Evolutionary conservation across 2,329 filamentous ascomycete genomes (phyloP).

Genomic region (Hypoxylon sp.): DNA sequence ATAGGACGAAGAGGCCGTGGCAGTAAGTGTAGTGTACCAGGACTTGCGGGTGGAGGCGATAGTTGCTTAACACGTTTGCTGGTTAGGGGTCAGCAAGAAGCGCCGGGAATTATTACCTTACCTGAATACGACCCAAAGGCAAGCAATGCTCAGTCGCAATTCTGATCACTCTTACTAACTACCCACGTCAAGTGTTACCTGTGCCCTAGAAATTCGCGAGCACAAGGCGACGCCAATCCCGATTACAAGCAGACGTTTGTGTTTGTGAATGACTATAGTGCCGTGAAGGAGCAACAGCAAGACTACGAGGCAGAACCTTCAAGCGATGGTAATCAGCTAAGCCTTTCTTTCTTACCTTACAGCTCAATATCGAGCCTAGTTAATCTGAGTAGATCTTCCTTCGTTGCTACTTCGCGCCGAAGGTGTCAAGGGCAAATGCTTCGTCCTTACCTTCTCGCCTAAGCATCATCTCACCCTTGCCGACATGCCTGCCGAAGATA

Average conservation of each 20-base stretch:
- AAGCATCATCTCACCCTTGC: constrained; percentile 93
- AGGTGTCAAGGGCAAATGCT: constrained; percentile 94
- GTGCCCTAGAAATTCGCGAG: constrained; percentile 91
- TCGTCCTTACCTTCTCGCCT: constrained; percentile 94
- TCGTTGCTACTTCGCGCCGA: constrained; percentile 85
- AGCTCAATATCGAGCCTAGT: constrained; percentile 4
- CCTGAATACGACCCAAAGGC: constrained; percentile 86
- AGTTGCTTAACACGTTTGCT: not conserved
- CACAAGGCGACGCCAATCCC: constrained; percentile 88
- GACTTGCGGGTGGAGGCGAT: constrained; percentile 12
- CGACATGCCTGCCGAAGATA: constrained; percentile 83
- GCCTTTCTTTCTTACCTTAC: not conserved
- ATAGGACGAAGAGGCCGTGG: constrained; percentile 97
- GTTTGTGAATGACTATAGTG: constrained; percentile 98
- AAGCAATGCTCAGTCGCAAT: constrained; percentile 44
- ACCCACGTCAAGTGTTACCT: constrained; percentile 80
- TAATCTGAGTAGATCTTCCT: constrained; percentile 72
- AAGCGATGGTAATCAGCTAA: constrained; percentile 55
- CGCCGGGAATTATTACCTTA: constrained; percentile 75
- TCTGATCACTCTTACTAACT: not conserved
- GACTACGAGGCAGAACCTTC: constrained; percentile 72
- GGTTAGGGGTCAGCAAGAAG: constrained; percentile 81
- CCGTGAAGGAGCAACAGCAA: constrained; percentile 92
- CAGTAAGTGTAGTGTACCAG: constrained; percentile 75
- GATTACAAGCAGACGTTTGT: constrained; percentile 89